Percentiles rank a stretch among this genome's conserved stretches.
phyloP scores from a whole-genome alignment of 257 asterid genomes.

The Lavandula angustifolia region DNA sequence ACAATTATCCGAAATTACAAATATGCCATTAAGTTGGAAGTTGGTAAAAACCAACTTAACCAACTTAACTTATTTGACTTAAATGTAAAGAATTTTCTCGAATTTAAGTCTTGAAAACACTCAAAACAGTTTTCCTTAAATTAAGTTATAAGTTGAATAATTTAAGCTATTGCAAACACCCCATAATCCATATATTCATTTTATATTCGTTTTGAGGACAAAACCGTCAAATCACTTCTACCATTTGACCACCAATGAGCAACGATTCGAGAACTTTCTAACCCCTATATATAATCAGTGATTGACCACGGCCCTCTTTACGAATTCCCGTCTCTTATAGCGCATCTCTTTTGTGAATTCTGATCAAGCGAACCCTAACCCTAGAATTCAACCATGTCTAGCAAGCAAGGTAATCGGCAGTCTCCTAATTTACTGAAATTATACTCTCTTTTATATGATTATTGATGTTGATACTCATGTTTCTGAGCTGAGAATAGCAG shows the following conservation, averaged over 20 bases:
- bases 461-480: not conserved
- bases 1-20: too few species aligned
- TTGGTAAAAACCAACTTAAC: too few species aligned
- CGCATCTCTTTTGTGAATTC: not conserved
- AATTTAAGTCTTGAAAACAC: too few species aligned
- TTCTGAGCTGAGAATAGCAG: not conserved
- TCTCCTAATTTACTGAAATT: not conserved
- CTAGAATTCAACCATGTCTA: slow-evolving; percentile 40
- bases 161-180: too few species aligned
- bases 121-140: too few species aligned
- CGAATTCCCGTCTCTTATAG: not conserved
- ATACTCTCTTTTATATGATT: not conserved
- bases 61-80: too few species aligned
- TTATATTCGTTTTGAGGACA: too few species aligned
- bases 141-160: too few species aligned
- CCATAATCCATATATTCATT: too few species aligned
- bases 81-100: too few species aligned
- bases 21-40: too few species aligned
- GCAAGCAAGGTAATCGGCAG: slow-evolving; percentile 40
- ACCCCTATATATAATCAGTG: slow-evolving; percentile 3
- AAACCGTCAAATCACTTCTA: not conserved
- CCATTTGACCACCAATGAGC: slow-evolving; percentile 1
- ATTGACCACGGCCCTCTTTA: not conserved
- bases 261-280: slow-evolving; percentile 15
- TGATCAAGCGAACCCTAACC: slow-evolving; percentile 27